These are phyloP conservation scores for Hemisphaericaspora lyxosophila DNA, from an alignment of 1,139 yeast genomes.

Conservation along the genomic window DNA sequence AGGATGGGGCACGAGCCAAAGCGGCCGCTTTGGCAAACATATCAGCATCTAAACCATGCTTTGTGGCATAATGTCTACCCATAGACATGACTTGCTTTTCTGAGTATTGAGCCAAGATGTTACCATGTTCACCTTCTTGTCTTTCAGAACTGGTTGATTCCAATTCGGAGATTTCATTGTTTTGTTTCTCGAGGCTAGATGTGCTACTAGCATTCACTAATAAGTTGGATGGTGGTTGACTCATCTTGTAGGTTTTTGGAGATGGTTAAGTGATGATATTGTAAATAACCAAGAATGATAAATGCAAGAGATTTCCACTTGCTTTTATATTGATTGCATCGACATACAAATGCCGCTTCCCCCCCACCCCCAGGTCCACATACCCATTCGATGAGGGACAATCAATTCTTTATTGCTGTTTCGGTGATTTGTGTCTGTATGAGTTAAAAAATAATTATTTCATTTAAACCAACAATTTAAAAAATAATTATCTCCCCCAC, in stretches of 20 bases:
- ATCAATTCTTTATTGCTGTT: too few relatives aligned
- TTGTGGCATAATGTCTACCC: constrained; percentile 69
- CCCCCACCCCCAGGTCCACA: too few relatives aligned
- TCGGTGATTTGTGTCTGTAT: too few relatives aligned
- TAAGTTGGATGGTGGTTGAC: background rate
- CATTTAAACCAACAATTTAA: background rate
- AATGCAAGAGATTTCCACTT: background rate
- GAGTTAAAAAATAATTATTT: background rate
- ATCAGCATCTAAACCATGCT: constrained; percentile 62
- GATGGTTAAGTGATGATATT: background rate
- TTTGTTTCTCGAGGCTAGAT: constrained; percentile 20
- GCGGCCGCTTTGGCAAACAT: constrained; percentile 75
- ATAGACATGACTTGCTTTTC: constrained; percentile 66
- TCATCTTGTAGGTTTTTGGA: background rate
- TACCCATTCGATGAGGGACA: background rate
- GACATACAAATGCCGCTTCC: background rate
- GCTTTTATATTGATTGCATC: constrained; percentile 2
- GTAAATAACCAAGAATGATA: background rate
- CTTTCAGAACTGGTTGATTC: constrained; percentile 26
- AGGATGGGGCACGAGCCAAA: constrained; percentile 64
- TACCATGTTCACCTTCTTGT: constrained; percentile 40
- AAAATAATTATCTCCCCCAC: background rate
- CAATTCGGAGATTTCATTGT: constrained; percentile 21
- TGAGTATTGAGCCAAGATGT: constrained; percentile 62
- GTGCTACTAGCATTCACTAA: constrained; percentile 20